phyloP scores from a whole-genome alignment of 2,329 filamentous ascomycete genomes.

The Cordyceps javanica region DNA sequence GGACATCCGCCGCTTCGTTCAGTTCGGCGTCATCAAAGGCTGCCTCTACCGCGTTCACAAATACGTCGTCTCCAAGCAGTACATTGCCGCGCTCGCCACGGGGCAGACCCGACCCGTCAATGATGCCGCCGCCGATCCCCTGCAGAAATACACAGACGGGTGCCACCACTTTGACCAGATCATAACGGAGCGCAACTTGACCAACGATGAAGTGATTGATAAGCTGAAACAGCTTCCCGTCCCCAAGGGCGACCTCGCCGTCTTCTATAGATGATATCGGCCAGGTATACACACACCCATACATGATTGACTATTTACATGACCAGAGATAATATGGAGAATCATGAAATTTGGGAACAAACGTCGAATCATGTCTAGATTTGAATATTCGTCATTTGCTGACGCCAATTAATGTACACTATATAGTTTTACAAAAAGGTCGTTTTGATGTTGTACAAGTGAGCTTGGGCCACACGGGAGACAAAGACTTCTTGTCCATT shows the following conservation, averaged over 20 bases:
- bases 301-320: background rate
- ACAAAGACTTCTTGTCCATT: background rate
- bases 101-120: conserved; percentile 39
- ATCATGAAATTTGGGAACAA: no score
- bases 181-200: conserved; percentile 66
- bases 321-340: no score
- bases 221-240: conserved; percentile 54
- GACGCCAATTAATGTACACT: conserved; percentile 9
- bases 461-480: background rate
- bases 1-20: conserved; percentile 85
- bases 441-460: conserved; percentile 4
- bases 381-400: conserved; percentile 1
- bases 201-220: conserved; percentile 64
- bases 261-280: conserved; percentile 44
- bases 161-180: conserved; percentile 76
- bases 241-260: conserved; percentile 45
- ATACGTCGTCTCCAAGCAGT: conserved; percentile 68
- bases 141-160: conserved; percentile 68
- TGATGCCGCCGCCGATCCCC: conserved; percentile 34
- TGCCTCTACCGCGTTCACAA: conserved; percentile 90
- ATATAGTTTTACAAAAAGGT: conserved; percentile 8
- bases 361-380: background rate
- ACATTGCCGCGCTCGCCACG: conserved; percentile 49
- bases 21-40: conserved; percentile 94
- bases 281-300: background rate